Evolutionary conservation across 805 yeast species (phyloP).

Genomic region (Starmerella riodocensis): DNA sequence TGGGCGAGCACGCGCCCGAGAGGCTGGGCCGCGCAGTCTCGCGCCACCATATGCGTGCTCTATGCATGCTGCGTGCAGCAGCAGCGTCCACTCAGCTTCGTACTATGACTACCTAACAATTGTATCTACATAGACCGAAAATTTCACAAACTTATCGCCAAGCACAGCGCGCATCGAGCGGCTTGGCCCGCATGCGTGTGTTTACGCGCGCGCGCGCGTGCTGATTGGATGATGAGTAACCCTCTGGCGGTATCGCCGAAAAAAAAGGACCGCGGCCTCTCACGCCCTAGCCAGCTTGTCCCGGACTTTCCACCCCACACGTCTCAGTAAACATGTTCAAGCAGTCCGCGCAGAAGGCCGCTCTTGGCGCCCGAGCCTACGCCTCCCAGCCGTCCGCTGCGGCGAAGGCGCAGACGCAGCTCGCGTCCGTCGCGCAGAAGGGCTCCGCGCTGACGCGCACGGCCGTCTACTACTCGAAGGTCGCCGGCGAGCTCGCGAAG

Average conservation of each 20-base stretch:
- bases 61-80: too few species aligned
- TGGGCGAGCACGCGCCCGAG: too few species aligned
- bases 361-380: conserved; percentile 23
- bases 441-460: conserved; percentile 34
- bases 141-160: neutral
- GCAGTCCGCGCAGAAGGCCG: conserved; percentile 24
- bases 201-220: neutral
- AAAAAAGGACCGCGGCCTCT: too few species aligned
- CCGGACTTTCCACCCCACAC: neutral
- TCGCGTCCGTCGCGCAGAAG: conserved; percentile 29
- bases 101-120: too few species aligned
- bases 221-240: conserved; percentile 6
- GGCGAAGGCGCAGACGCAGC: conserved; percentile 13
- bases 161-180: neutral
- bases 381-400: conserved; percentile 11
- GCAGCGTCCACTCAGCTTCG: too few species aligned
- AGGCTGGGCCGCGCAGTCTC: too few species aligned
- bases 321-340: conserved; percentile 15
- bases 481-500: conserved; percentile 50
- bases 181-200: neutral
- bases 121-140: too few species aligned
- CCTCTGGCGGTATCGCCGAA: neutral
- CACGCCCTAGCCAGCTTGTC: too few species aligned
- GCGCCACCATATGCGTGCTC: too few species aligned
- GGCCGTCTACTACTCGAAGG: conserved; percentile 68